A percentile compares a stretch with the other conserved stretches of the same genome.
Conservation (phyloP, 345 rosid genomes). For the Odontarrhena argentea region DNA sequence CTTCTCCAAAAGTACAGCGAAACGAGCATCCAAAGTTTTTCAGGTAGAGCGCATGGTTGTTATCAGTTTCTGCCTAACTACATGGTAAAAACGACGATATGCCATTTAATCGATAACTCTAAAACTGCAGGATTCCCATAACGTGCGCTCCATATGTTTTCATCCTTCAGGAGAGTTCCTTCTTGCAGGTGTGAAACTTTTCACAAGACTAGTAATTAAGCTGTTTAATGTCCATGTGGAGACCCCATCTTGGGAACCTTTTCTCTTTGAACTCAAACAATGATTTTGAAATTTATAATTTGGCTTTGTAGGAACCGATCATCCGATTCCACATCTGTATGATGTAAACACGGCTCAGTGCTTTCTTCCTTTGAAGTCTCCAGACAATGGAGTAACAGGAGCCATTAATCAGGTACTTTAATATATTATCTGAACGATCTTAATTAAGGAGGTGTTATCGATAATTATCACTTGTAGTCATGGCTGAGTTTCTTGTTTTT, state of each 20-base stretch:
- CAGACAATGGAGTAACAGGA: conserved; percentile 61
- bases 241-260: conserved; percentile 2
- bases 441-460: neutral
- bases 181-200: conserved; percentile 67
- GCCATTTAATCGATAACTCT: conserved; percentile 1
- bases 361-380: conserved; percentile 60
- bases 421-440: neutral
- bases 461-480: neutral
- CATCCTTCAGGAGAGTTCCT: conserved; percentile 87
- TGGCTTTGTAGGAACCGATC: conserved; percentile 71
- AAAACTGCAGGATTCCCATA: conserved; percentile 71
- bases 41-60: conserved; percentile 53
- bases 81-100: conserved; percentile 11
- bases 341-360: conserved; percentile 82
- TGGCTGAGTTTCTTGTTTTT: conserved; percentile 31
- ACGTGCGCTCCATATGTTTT: conserved; percentile 76
- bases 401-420: conserved; percentile 78
- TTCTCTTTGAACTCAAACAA: conserved; percentile 12
- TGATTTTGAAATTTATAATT: conserved; percentile 14
- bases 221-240: neutral
- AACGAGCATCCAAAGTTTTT: conserved; percentile 80
- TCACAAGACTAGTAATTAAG: neutral
- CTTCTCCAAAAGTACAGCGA: conserved; percentile 81
- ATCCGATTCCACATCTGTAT: conserved; percentile 74
- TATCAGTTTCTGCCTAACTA: conserved; percentile 7